Evolutionary conservation across 2,329 filamentous ascomycete genomes (phyloP).

Genomic region (Pseudonectria buxi): DNA sequence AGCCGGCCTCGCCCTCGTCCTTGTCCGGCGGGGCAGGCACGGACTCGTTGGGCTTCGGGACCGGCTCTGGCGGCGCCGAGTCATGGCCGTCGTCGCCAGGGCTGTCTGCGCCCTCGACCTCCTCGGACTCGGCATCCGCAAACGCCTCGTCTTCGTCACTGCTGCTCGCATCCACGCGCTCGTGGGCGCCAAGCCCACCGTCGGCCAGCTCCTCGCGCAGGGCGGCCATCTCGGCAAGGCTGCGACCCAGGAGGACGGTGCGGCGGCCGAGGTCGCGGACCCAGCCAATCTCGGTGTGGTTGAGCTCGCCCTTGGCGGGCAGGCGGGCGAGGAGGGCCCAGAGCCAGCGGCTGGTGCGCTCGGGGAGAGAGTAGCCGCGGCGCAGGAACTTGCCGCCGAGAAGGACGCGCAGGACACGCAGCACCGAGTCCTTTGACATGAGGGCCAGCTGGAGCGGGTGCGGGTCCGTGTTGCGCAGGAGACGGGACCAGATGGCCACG

Average conservation of each 20-base stretch:
- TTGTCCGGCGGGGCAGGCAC: conserved; percentile 2
- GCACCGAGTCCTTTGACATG: conserved; percentile 59
- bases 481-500: conserved; percentile 44
- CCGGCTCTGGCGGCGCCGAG: conserved; percentile 1
- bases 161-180: conserved; percentile 41
- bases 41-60: neutral
- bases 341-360: conserved; percentile 71
- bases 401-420: conserved; percentile 62
- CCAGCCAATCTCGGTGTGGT: conserved; percentile 66
- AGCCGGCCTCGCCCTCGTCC: conserved; percentile 17
- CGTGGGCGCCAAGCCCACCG: conserved; percentile 34
- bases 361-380: conserved; percentile 51
- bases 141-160: conserved; percentile 33
- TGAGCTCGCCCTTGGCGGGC: conserved; percentile 67
- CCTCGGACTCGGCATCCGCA: conserved; percentile 25
- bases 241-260: conserved; percentile 56
- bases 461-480: conserved; percentile 48
- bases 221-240: conserved; percentile 46
- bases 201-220: conserved; percentile 37
- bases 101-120: conserved; percentile 22
- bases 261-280: conserved; percentile 74
- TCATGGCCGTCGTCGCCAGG: conserved; percentile 10
- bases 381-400: conserved; percentile 57
- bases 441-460: conserved; percentile 52
- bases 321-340: conserved; percentile 76